These are phyloP conservation scores for Epichloe festucae DNA, from an alignment of 2,329 filamentous ascomycete genomes.

Conservation along the genomic window DNA sequence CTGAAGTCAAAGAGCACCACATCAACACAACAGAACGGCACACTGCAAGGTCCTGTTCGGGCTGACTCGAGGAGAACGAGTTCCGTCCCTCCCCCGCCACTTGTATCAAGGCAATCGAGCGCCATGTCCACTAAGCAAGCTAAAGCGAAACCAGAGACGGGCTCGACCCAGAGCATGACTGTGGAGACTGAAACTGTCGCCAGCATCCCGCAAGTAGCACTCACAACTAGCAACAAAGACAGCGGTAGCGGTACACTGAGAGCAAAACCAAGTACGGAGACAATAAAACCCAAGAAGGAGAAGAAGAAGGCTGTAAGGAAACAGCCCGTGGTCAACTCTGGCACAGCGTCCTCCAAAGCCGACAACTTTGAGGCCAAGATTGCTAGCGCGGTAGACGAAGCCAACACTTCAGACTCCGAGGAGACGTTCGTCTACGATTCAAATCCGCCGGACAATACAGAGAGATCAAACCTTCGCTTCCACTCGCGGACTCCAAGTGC, in stretches of 20 bases:
- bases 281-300: slow-evolving; percentile 86
- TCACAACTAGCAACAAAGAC: slow-evolving; percentile 53
- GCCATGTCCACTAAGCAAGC: slow-evolving; percentile 49
- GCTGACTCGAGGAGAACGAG: slow-evolving; percentile 29
- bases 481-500: slow-evolving; percentile 92
- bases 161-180: slow-evolving; percentile 81
- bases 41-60: slow-evolving; percentile 47
- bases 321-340: slow-evolving; percentile 54
- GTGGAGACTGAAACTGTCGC: slow-evolving; percentile 94
- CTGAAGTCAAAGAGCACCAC: slow-evolving; percentile 34
- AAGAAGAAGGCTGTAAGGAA: slow-evolving; percentile 73
- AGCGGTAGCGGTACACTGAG: slow-evolving; percentile 62
- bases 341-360: slow-evolving; percentile 78
- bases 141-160: slow-evolving; percentile 57
- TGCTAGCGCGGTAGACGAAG: slow-evolving; percentile 88
- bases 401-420: slow-evolving; percentile 91
- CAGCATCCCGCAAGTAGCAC: slow-evolving; percentile 72
- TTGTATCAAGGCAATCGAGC: slow-evolving; percentile 53
- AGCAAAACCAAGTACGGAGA: slow-evolving; percentile 85
- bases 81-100: slow-evolving; percentile 37
- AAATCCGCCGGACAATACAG: slow-evolving; percentile 62
- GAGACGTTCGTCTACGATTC: slow-evolving; percentile 99
- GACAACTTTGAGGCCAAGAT: slow-evolving; percentile 98
- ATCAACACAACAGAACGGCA: slow-evolving; percentile 44
- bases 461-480: slow-evolving; percentile 54